Evolutionary conservation across 768 basidiomycete species (phyloP).

Genomic region (Goffeauzyma gilvescens): DNA sequence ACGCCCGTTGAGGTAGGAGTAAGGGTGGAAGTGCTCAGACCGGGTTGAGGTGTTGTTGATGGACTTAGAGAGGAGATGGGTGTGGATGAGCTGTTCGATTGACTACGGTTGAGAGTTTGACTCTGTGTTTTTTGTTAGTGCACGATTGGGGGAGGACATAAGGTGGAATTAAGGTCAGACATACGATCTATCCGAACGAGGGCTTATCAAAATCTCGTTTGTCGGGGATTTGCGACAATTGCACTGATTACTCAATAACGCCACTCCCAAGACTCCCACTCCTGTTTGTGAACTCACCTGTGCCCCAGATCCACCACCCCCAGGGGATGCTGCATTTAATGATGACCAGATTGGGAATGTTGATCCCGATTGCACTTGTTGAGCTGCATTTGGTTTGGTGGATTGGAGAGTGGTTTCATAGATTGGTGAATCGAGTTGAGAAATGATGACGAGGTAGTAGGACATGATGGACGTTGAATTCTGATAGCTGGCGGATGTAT

Average conservation of each 20-base stretch:
- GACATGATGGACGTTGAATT: conserved; percentile 27
- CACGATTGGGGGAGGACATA: background rate
- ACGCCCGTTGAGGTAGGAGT: too few species aligned
- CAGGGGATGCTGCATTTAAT: too few species aligned
- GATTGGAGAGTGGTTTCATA: conserved; percentile 33
- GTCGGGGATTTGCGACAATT: too few species aligned
- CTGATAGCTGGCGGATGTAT: too few species aligned
- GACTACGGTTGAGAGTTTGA: background rate
- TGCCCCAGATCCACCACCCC: too few species aligned
- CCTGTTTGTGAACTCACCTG: too few species aligned
- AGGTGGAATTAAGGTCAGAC: conserved; percentile 1
- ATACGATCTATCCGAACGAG: too few species aligned
- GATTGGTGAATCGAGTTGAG: conserved; percentile 35
- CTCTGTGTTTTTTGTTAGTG: background rate
- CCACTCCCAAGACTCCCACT: too few species aligned
- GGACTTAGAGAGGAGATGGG: too few species aligned
- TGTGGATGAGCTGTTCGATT: background rate
- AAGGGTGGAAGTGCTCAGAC: background rate
- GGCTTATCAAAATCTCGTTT: too few species aligned
- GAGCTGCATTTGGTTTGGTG: conserved; percentile 14
- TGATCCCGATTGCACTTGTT: conserved; percentile 6
- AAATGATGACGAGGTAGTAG: conserved; percentile 36
- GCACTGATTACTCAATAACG: too few species aligned
- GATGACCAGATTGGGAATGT: conserved; percentile 28
- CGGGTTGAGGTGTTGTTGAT: too few species aligned